These are phyloP conservation scores for Colletotrichum phormii DNA, from an alignment of 2,329 filamentous ascomycete species.

Conservation along the genomic window DNA sequence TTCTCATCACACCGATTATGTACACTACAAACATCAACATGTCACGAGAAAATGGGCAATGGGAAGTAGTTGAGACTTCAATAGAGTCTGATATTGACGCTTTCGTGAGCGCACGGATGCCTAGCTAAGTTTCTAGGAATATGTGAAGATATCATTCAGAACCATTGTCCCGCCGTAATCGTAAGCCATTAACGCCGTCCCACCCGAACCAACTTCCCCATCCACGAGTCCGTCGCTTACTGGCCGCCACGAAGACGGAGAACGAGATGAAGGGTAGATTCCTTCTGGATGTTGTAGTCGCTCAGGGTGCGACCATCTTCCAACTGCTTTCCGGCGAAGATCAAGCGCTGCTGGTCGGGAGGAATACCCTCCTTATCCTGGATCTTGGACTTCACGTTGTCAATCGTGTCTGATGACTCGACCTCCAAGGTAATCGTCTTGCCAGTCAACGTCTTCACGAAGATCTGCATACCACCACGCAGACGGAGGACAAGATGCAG, in stretches of 20 bases:
- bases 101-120: slow-evolving; percentile 17
- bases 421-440: slow-evolving; percentile 95
- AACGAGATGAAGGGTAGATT: slow-evolving; percentile 80
- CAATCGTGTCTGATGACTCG: slow-evolving; percentile 89
- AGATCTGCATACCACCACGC: slow-evolving; percentile 84
- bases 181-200: slow-evolving; percentile 37
- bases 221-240: slow-evolving; percentile 6
- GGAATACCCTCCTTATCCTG: slow-evolving; percentile 98
- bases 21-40: neutral
- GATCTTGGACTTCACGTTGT: slow-evolving; percentile 97
- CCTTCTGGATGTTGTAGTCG: slow-evolving; percentile 92
- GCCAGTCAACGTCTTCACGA: slow-evolving; percentile 87
- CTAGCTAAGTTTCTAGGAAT: slow-evolving; percentile 25
- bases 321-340: slow-evolving; percentile 96
- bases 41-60: neutral
- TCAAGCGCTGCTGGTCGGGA: slow-evolving; percentile 94
- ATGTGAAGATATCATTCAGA: slow-evolving; percentile 34
- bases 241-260: slow-evolving; percentile 85
- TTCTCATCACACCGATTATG: neutral
- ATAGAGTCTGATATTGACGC: slow-evolving; percentile 36
- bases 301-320: slow-evolving; percentile 91
- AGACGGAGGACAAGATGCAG: slow-evolving; percentile 85
- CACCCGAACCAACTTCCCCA: neutral
- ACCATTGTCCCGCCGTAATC: slow-evolving; percentile 41
- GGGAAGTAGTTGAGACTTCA: slow-evolving; percentile 5